These are phyloP conservation scores for Epichloe festucae DNA, from an alignment of 2,329 filamentous ascomycete genomes.

Conservation along the genomic window DNA sequence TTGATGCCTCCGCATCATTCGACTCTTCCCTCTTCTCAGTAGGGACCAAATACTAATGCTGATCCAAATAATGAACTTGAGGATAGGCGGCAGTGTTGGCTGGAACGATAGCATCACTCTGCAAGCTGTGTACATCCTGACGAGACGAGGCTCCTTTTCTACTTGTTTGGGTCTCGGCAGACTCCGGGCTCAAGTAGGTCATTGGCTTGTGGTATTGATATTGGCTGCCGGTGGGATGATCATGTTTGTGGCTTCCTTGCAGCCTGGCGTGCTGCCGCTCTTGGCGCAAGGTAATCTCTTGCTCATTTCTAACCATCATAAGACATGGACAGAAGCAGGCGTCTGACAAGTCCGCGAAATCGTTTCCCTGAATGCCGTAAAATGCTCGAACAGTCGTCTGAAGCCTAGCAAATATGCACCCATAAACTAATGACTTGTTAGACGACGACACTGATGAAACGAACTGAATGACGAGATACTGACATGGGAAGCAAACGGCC, in stretches of 20 bases:
- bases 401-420: slow-evolving; percentile 14
- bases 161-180: slow-evolving; percentile 1
- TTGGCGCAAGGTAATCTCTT: slow-evolving; percentile 21
- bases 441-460: not conserved
- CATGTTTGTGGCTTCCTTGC: slow-evolving; percentile 4
- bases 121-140: not conserved
- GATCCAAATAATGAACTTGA: slow-evolving; percentile 5
- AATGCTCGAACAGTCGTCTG: slow-evolving; percentile 19
- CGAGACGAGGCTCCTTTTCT: not conserved
- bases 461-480: not conserved
- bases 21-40: not conserved
- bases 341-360: slow-evolving; percentile 11
- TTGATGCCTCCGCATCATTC: not conserved
- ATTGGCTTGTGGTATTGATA: slow-evolving; percentile 14
- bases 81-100: not conserved
- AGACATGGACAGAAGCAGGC: slow-evolving; percentile 17
- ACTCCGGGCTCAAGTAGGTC: slow-evolving; percentile 7
- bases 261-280: slow-evolving; percentile 6
- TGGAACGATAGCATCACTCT: not conserved
- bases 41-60: slow-evolving; percentile 10
- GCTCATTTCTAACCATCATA: slow-evolving; percentile 17
- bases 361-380: slow-evolving; percentile 19
- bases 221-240: slow-evolving; percentile 4
- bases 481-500: slow-evolving; percentile 16
- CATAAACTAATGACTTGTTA: slow-evolving; percentile 16